Percentiles rank a stretch among this genome's conserved stretches.
These are phyloP conservation scores for Dalbergia cochinchinensis DNA, from an alignment of 306 rosid species.

Conservation along the genomic window DNA sequence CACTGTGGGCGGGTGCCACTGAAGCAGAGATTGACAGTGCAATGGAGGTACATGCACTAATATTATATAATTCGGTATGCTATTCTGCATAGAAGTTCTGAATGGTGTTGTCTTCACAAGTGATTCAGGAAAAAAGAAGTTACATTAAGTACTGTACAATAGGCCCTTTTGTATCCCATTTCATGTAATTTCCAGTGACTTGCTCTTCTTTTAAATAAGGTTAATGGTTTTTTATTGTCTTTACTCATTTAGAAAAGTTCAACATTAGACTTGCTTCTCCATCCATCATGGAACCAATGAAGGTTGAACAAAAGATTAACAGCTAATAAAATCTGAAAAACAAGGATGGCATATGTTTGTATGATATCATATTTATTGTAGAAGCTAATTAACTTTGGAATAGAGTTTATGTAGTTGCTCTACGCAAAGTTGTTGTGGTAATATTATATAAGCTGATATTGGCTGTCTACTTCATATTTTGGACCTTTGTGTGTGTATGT, in stretches of 20 bases:
- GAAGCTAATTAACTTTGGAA: conserved; percentile 5
- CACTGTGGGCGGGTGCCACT: conserved; percentile 60
- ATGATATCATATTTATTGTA: not conserved
- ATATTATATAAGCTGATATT: not conserved
- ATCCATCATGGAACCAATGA: conserved; percentile 1
- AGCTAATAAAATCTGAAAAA: not conserved
- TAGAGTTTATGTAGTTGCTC: conserved; percentile 6
- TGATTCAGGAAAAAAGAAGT: conserved; percentile 23
- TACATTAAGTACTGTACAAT: not conserved
- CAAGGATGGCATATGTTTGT: not conserved
- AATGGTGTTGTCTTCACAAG: conserved; percentile 15
- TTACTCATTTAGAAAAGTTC: not conserved
- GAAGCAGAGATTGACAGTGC: conserved; percentile 59
- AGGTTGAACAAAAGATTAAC: conserved; percentile 23
- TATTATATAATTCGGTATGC: conserved; percentile 2
- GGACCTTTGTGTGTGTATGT: not conserved
- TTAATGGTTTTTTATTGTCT: conserved; percentile 1
- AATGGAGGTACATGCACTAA: conserved; percentile 56
- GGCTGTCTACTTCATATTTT: not conserved
- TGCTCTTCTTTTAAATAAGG: conserved; percentile 1
- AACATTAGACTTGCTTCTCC: conserved; percentile 5
- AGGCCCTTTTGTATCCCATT: conserved; percentile 20
- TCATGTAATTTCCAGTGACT: not conserved
- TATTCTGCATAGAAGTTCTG: not conserved
- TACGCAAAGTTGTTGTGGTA: conserved; percentile 6